Evolutionary conservation across 768 basidiomycete genomes (phyloP), one percentile per base, ranked within the genome.

Genomic region (Suillus tomentosus): DNA sequence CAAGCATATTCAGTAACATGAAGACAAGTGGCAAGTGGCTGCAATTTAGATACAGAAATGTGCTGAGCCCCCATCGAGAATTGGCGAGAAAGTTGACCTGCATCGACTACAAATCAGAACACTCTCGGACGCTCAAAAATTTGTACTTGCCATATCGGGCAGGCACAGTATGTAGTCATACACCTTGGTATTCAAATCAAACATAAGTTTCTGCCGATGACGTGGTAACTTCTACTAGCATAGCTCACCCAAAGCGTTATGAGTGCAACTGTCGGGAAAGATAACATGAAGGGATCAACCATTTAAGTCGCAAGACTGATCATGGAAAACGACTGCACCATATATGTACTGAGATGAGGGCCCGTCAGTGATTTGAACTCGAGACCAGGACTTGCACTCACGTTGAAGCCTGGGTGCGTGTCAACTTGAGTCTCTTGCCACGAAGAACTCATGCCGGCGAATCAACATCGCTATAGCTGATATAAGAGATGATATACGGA

Each of bases 161-260:
- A 40, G 24, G 56, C 37, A 57, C 0, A 57, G 24, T 40, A 57
- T 40, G 17, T 40, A 57, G 24, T 57, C 56, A 17, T 57, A 57
- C 9, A 57, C 22, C 56, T 57, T 5, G 37, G 22, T 39, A 14
- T 24, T 3, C 37, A 17, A 57, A 31, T 10, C 17, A 5, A 15
- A 36, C 11, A 22, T 24, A 6, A 39, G n/a, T 56, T 22, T 15
- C 22, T 56, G 22, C 37, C 14, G 24, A 27, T 17, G 15, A 24
- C 6, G 3, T 27, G 15, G 9, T 22, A 40, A 39, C 9, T 57
- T 39, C 37, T 10, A 11, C 8, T 14, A 14, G 22, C 3, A 17
- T 27, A 58, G 17, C 57, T 19, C 40, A 58, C 57, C 57, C 57
- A 42, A 19, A 58, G 40, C 17, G 40, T 27, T 31, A 13, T 5